phyloP scores from a whole-genome alignment of 345 rosid genomes.

The Heritiera littoralis region DNA sequence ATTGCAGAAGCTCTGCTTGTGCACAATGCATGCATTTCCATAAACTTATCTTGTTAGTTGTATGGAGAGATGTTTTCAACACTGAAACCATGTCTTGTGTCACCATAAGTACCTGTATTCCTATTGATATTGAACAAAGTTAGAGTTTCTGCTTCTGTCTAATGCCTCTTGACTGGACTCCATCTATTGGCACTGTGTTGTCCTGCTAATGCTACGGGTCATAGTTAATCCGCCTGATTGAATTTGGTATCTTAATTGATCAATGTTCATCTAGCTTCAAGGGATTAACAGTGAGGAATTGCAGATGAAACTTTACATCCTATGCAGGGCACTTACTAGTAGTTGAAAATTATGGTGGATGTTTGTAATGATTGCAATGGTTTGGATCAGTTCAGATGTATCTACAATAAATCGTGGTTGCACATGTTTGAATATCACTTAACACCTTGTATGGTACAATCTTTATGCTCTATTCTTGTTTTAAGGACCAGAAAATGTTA shows the following conservation, averaged over 20 bases:
- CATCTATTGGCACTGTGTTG: background rate
- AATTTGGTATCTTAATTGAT: background rate
- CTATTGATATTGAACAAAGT: background rate
- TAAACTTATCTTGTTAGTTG: background rate
- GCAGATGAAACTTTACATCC: background rate
- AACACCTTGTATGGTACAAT: slow-evolving; percentile 3
- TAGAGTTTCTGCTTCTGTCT: background rate
- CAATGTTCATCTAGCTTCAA: background rate
- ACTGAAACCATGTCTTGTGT: background rate
- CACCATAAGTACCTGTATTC: background rate
- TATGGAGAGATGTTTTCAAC: background rate
- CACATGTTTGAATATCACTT: background rate
- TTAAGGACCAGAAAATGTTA: background rate
- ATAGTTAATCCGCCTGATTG: background rate
- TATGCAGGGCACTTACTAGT: background rate
- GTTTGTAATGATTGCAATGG: background rate
- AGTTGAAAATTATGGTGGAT: background rate
- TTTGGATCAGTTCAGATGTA: background rate
- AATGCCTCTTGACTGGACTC: background rate
- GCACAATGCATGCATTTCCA: background rate
- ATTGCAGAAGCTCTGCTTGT: background rate
- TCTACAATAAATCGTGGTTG: background rate
- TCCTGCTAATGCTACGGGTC: background rate
- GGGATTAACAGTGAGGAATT: background rate
- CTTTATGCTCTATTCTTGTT: background rate